These are phyloP conservation scores for Xylariaceae sp. DNA, from an alignment of 2,329 filamentous ascomycete genomes.

Conservation along the genomic window DNA sequence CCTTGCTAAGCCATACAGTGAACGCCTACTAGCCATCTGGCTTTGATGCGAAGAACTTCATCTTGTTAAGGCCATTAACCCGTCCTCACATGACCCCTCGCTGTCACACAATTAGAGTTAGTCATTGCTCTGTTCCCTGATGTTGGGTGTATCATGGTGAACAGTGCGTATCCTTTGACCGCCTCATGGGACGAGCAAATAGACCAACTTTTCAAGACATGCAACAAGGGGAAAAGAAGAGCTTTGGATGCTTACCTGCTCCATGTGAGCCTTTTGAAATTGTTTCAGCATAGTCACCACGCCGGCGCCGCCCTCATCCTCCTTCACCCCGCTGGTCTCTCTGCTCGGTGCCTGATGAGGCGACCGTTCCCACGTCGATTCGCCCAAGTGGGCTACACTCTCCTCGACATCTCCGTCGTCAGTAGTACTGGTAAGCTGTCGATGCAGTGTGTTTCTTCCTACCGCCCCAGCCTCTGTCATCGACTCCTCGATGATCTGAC, in stretches of 20 bases:
- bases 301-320: constrained; percentile 49
- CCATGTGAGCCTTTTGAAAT: constrained; percentile 55
- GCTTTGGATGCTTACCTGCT: constrained; percentile 39
- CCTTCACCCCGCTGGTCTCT: constrained; percentile 47
- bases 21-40: too few species aligned
- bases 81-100: too few species aligned
- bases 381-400: constrained; percentile 50
- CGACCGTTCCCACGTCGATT: constrained; percentile 59
- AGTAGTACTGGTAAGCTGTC: constrained; percentile 45
- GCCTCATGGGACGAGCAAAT: too few species aligned
- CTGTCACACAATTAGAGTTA: too few species aligned
- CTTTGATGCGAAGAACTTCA: too few species aligned
- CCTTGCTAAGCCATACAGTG: too few species aligned
- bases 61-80: too few species aligned
- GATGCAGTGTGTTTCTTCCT: constrained; percentile 36
- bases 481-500: constrained; percentile 55
- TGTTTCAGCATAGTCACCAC: constrained; percentile 59
- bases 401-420: constrained; percentile 60
- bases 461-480: constrained; percentile 42
- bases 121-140: too few species aligned
- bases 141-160: too few species aligned
- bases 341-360: constrained; percentile 50
- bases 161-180: too few species aligned
- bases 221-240: too few species aligned
- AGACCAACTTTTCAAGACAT: too few species aligned